Percentiles rank a stretch among this genome's conserved stretches.
Evolutionary conservation across 1,284 basidiomycete genomes (phyloP).

Genomic region (Volvariella surrecta): DNA sequence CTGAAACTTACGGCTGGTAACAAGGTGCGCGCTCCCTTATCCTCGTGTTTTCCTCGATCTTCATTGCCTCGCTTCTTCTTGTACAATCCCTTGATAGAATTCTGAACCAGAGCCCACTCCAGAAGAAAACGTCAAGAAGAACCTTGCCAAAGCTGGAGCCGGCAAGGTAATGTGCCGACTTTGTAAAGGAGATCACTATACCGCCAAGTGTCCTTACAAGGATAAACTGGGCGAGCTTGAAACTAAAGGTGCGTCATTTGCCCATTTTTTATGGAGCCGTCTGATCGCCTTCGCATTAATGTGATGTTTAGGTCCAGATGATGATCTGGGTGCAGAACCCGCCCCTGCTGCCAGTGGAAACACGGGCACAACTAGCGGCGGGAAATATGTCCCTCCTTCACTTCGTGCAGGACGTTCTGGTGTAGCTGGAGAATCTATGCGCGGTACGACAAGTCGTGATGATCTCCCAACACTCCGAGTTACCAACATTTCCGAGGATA

Average conservation of each 20-base stretch:
- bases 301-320: slow-evolving; percentile 28
- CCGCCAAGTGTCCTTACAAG: slow-evolving; percentile 97
- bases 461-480: slow-evolving; percentile 96
- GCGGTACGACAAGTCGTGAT: slow-evolving; percentile 60
- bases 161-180: slow-evolving; percentile 91
- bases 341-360: slow-evolving; percentile 32
- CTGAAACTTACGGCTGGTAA: slow-evolving; percentile 84
- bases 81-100: slow-evolving; percentile 15
- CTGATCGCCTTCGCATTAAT: not conserved
- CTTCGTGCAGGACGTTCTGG: slow-evolving; percentile 62
- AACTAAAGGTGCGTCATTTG: slow-evolving; percentile 35
- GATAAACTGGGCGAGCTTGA: slow-evolving; percentile 83
- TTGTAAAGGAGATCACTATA: slow-evolving; percentile 97
- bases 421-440: slow-evolving; percentile 77
- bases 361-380: slow-evolving; percentile 28
- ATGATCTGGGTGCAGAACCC: slow-evolving; percentile 45
- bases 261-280: too few species aligned
- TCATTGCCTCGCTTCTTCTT: not conserved
- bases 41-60: not conserved
- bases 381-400: slow-evolving; percentile 92
- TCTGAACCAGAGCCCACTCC: slow-evolving; percentile 56
- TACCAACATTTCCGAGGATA: slow-evolving; percentile 95
- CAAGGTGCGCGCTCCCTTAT: slow-evolving; percentile 41
- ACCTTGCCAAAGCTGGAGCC: slow-evolving; percentile 63
- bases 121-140: slow-evolving; percentile 64